Conservation (phyloP, 192 early-diverging fungal genomes). For the Borealophlyctis nickersoniae region DNA sequence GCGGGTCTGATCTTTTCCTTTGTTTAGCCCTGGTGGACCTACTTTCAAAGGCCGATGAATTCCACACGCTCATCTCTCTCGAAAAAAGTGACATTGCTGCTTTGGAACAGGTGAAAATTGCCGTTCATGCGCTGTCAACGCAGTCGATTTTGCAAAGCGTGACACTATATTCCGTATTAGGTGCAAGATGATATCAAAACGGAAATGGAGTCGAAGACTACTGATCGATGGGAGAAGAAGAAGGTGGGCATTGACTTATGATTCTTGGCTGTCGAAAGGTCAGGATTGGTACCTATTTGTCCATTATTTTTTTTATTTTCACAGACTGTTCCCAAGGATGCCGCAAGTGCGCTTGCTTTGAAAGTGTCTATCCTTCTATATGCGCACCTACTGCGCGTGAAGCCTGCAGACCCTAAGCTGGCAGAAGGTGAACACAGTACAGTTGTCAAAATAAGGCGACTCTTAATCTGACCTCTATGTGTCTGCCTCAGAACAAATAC, state of each 20-base stretch:
- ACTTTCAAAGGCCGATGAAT: slow-evolving; percentile 73
- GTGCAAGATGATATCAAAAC: slow-evolving; percentile 38
- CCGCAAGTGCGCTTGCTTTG: slow-evolving; percentile 41
- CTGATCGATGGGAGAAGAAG: slow-evolving; percentile 62
- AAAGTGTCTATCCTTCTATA: slow-evolving; percentile 66
- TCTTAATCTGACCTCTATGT: not conserved
- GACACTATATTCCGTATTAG: not conserved
- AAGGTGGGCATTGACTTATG: slow-evolving; percentile 28
- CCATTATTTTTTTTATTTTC: slow-evolving; percentile 39
- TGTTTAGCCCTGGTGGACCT: slow-evolving; percentile 68
- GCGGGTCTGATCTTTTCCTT: not conserved
- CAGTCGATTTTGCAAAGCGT: no score
- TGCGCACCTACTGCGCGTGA: slow-evolving; percentile 78
- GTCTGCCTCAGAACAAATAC: slow-evolving; percentile 39
- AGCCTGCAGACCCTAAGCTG: slow-evolving; percentile 52
- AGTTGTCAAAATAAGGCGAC: not conserved
- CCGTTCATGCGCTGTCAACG: no score
- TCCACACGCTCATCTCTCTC: slow-evolving; percentile 28
- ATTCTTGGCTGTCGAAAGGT: not conserved
- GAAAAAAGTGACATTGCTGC: slow-evolving; percentile 28
- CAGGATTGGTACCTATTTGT: slow-evolving; percentile 5
- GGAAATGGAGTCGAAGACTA: slow-evolving; percentile 54
- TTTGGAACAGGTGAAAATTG: slow-evolving; percentile 32
- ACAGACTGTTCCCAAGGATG: slow-evolving; percentile 30
- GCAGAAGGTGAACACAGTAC: slow-evolving; percentile 13